phyloP scores from a whole-genome alignment of 2,329 filamentous ascomycete species.

The Fusarium sarcochroum region DNA sequence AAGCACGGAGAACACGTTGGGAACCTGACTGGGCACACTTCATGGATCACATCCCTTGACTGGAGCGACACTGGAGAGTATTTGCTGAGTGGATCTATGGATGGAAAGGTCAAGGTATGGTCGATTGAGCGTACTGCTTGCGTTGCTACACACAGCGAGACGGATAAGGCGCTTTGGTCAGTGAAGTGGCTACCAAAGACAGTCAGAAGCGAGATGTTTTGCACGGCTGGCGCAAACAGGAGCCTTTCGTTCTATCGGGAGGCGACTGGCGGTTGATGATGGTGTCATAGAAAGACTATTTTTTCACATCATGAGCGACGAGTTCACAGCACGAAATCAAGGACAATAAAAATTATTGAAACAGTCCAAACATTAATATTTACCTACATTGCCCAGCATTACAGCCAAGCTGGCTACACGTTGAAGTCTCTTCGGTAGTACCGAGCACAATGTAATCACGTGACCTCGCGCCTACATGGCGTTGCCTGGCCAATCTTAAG shows the following conservation, averaged over 20 bases:
- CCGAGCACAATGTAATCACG: conserved; percentile 51
- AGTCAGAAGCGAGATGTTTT: conserved; percentile 78
- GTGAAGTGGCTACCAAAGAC: conserved; percentile 87
- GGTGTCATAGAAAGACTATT: background rate
- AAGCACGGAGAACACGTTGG: conserved; percentile 92
- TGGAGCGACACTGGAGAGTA: conserved; percentile 96
- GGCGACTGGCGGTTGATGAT: conserved; percentile 64
- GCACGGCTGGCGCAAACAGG: conserved; percentile 81
- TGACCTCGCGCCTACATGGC: conserved; percentile 64
- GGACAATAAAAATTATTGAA: background rate
- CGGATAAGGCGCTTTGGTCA: conserved; percentile 86
- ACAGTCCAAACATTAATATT: background rate
- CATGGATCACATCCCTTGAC: conserved; percentile 92
- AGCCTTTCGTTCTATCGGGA: conserved; percentile 88
- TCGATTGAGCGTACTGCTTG: conserved; percentile 86
- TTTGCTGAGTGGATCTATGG: conserved; percentile 87
- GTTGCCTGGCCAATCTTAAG: conserved; percentile 68
- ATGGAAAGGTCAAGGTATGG: conserved; percentile 97
- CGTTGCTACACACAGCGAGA: conserved; percentile 94
- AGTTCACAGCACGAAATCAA: background rate
- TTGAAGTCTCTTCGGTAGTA: background rate
- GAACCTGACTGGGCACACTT: conserved; percentile 82
- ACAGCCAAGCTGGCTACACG: too few relatives aligned
- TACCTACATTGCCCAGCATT: background rate
- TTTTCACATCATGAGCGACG: background rate